phyloP scores from a whole-genome alignment of 148 eudicot genomes.

The Persicaria tinctoria region DNA sequence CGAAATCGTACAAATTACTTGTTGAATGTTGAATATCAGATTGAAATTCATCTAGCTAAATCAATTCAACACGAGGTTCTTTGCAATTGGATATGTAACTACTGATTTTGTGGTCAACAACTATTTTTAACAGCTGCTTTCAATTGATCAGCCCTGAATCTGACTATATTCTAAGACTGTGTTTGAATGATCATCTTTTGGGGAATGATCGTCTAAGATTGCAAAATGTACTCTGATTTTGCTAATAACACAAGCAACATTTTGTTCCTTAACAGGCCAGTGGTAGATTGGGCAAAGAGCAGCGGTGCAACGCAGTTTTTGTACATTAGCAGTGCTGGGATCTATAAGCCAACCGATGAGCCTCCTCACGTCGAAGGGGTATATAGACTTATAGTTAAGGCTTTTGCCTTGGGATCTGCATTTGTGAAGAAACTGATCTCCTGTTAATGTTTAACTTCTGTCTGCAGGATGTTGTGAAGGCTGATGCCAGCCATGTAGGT shows the following conservation, averaged over 20 bases:
- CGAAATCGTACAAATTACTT: not conserved
- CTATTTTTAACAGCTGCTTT: no score
- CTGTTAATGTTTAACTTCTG: not conserved
- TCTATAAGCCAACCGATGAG: slow-evolving; percentile 84
- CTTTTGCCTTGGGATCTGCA: no score
- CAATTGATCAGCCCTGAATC: no score
- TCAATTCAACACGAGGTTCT: no score
- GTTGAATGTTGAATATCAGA: no score
- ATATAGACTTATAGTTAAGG: slow-evolving; percentile 13
- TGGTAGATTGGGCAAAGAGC: slow-evolving; percentile 91
- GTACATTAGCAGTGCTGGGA: slow-evolving; percentile 93
- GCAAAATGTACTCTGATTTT: not conserved
- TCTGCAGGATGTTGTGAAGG: slow-evolving; percentile 70
- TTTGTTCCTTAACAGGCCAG: slow-evolving; percentile 47
- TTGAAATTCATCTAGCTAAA: not conserved
- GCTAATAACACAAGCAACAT: not conserved
- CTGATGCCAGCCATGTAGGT: slow-evolving; percentile 71
- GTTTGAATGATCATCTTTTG: no score
- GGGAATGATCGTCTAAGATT: not conserved
- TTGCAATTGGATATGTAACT: no score
- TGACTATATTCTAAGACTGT: no score
- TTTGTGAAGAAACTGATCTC: no score
- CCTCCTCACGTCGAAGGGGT: slow-evolving; percentile 99
- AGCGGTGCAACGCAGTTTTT: slow-evolving; percentile 63
- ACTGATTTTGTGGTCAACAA: no score